These are phyloP conservation scores for Melanogaster broomeanus DNA, from an alignment of 768 basidiomycete genomes.

Conservation along the genomic window DNA sequence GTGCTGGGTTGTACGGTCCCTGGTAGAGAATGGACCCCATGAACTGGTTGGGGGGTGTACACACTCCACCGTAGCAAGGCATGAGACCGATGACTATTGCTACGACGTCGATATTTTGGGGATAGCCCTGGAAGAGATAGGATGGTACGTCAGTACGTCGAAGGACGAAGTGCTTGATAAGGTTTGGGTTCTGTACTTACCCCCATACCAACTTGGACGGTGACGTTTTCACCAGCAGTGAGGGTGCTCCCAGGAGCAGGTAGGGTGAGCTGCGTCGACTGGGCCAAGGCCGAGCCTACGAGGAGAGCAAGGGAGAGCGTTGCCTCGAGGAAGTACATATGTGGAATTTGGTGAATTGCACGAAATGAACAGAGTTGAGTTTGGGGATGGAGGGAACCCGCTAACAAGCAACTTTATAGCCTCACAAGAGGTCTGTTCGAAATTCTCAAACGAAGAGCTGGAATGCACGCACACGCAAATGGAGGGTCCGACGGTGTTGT, in stretches of 20 bases:
- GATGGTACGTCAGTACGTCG: background rate
- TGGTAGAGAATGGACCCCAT: constrained; percentile 37
- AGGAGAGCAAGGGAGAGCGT: constrained; percentile 14
- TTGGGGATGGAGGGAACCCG: no score
- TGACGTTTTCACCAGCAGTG: constrained; percentile 4
- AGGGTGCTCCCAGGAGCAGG: constrained; percentile 13
- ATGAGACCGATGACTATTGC: constrained; percentile 35
- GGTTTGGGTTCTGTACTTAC: constrained; percentile 4
- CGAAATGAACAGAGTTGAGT: background rate
- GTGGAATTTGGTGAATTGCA: background rate
- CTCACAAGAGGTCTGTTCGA: no score
- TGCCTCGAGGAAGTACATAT: constrained; percentile 18
- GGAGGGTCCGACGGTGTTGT: no score
- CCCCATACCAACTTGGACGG: constrained; percentile 19
- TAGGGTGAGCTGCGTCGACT: constrained; percentile 7
- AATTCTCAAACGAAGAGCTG: no score
- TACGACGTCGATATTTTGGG: constrained; percentile 26
- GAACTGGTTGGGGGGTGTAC: constrained; percentile 20
- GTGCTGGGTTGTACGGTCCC: constrained; percentile 31
- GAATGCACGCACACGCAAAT: no score
- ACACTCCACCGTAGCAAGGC: constrained; percentile 21
- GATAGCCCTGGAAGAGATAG: constrained; percentile 13
- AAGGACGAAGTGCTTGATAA: background rate
- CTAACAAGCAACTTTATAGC: no score
- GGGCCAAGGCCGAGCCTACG: constrained; percentile 14